Conservation (phyloP, 2,329 filamentous ascomycete species). For the Ophiostoma novo-ulmi region DNA sequence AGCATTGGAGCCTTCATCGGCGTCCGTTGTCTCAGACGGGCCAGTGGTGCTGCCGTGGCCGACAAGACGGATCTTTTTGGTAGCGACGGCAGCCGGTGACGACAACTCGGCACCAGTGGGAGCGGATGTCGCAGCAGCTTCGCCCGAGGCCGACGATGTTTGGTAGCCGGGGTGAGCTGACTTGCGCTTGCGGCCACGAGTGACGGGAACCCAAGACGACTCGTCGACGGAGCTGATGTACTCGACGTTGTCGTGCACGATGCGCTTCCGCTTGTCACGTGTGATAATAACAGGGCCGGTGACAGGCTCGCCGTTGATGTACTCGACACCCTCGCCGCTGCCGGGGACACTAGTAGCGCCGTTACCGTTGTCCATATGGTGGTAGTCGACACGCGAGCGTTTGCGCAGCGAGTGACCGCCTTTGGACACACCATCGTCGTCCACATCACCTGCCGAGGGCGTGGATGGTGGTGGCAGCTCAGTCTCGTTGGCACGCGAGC, state of each 20-base stretch:
- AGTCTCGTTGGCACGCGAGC: constrained; percentile 42
- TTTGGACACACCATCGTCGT: constrained; percentile 48
- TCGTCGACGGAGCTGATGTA: constrained; percentile 15
- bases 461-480: constrained; percentile 31
- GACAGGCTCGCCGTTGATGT: constrained; percentile 15
- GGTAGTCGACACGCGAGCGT: constrained; percentile 54
- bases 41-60: constrained; percentile 15
- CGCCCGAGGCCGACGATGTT: constrained; percentile 6
- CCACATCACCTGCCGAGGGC: constrained; percentile 35
- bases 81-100: constrained; percentile 31
- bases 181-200: constrained; percentile 35
- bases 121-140: constrained; percentile 33
- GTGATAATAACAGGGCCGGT: constrained; percentile 12
- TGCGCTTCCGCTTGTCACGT: constrained; percentile 10
- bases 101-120: constrained; percentile 1
- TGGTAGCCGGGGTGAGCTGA: constrained; percentile 18
- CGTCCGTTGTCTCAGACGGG: background rate
- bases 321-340: constrained; percentile 33
- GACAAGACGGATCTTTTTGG: constrained; percentile 37
- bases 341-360: constrained; percentile 22
- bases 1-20: background rate
- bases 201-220: constrained; percentile 3
- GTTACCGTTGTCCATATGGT: constrained; percentile 48
- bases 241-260: constrained; percentile 30
- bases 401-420: constrained; percentile 56